Base-by-base conservation (phyloP, 306 rosid genomes). In the Fagus sylvatica region DNA sequence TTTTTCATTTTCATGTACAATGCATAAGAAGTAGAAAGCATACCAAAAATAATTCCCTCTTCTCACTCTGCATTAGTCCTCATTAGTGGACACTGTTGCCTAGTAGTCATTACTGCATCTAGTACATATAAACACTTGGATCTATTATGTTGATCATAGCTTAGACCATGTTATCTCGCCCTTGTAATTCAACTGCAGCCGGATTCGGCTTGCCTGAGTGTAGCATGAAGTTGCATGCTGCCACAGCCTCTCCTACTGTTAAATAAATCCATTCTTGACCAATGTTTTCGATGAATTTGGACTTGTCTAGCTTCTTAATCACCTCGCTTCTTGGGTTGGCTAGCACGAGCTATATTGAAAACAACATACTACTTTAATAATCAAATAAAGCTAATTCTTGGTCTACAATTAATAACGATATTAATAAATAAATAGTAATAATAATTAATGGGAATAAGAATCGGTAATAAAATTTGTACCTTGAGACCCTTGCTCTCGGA, bases 251-350 rank as follows among this genome's bases (percentile, higher is more conserved):
- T 48, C 80, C 94, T 19, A 95, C 96, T 4, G 98, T 93, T 10
- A 95, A 81, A 86, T 79, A 83, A 53, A 95, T 88, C 98, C 98
- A 95, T 75, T 88, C 89, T 60, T 87, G 84, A 0, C 93, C 98
- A n/a, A 93, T 60, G 30, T 81, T 70, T 66, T 86, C 90, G 10
- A 88, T 79, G 57, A 93, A 81, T 48, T 87, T 85, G 1, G 96
- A 88, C 76, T 96, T 96, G 91, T 84, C 80, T 59, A 96, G 82
- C 86, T 95, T 96, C 94, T 96, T 96, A 89, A 91, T 96, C 85
- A 92, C 94, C 85, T 96, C 99, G 13, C 93, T 79, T 32, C 91
- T 93, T 1, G 98, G 99, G 77, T 96, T 96, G 10, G 91, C 94
- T 86, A 96, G 73, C 55, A 85, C 91, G 36, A 96, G 88, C 99